These are phyloP conservation scores for Mortierella antarctica DNA, from an alignment of 192 early-diverging fungal species.

Conservation along the genomic window DNA sequence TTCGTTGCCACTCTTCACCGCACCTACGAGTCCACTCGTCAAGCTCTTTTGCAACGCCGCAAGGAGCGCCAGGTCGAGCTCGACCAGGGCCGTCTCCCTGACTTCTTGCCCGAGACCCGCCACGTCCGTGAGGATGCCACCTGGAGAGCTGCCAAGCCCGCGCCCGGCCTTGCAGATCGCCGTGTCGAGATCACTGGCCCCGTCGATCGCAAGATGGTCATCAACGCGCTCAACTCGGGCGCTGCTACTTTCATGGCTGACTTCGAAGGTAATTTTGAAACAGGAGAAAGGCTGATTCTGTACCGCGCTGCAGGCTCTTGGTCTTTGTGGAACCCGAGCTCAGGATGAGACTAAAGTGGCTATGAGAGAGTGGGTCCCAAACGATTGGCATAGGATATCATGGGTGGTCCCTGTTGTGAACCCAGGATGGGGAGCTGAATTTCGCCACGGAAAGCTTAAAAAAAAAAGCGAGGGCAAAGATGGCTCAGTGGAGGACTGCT, in stretches of 20 bases:
- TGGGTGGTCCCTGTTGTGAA: no score
- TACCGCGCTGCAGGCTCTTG: no score
- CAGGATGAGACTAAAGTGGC: no score
- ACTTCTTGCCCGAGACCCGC: constrained; percentile 93
- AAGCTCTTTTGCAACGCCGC: constrained; percentile 83
- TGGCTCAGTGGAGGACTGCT: constrained; percentile 33
- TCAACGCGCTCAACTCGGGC: constrained; percentile 96
- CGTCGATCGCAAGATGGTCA: constrained; percentile 99
- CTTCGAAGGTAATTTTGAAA: constrained; percentile 72
- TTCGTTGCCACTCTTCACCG: constrained; percentile 93
- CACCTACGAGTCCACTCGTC: constrained; percentile 88
- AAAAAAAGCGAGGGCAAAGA: background rate
- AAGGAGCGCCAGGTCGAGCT: constrained; percentile 80
- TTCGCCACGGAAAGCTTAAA: constrained; percentile 3
- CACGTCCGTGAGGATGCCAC: constrained; percentile 89
- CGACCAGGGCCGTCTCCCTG: constrained; percentile 84
- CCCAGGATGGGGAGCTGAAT: no score
- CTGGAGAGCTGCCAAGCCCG: constrained; percentile 90
- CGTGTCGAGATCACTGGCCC: constrained; percentile 98
- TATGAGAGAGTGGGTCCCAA: no score
- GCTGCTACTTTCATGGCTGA: constrained; percentile 97
- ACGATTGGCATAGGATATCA: no score
- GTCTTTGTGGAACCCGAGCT: no score
- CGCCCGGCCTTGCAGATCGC: constrained; percentile 90
- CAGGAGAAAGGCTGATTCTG: no score